phyloP scores from a whole-genome alignment of 2,329 filamentous ascomycete species.

The Colletotrichum echinochloae region DNA sequence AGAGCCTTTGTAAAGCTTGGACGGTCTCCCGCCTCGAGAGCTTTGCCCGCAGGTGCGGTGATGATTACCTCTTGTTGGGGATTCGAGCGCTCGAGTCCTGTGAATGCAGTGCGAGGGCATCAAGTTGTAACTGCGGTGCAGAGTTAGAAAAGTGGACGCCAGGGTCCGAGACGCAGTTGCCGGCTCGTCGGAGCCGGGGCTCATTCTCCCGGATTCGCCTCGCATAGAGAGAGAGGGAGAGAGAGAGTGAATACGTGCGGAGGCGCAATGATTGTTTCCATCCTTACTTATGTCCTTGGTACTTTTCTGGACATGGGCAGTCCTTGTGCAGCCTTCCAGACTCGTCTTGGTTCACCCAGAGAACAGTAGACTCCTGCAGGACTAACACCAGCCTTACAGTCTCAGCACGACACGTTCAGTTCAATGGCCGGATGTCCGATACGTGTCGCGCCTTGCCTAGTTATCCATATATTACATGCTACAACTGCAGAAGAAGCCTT shows the following conservation, averaged over 20 bases:
- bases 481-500: no score
- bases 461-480: not conserved
- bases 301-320: not conserved
- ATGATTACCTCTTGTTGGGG: not conserved
- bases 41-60: not conserved
- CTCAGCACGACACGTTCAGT: not conserved
- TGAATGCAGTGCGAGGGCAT: slow-evolving; percentile 5
- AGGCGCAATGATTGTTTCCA: not conserved
- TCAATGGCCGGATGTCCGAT: not conserved
- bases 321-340: not conserved
- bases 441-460: no score
- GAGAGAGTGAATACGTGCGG: not conserved
- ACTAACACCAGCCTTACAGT: not conserved
- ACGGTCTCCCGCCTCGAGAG: not conserved
- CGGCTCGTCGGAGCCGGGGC: not conserved
- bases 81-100: not conserved
- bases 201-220: not conserved
- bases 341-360: not conserved
- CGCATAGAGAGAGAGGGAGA: not conserved
- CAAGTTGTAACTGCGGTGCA: not conserved
- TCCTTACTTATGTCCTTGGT: not conserved
- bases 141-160: slow-evolving; percentile 10
- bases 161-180: slow-evolving; percentile 1
- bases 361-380: not conserved
- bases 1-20: not conserved